These are phyloP conservation scores for Helianthus tuberosus DNA, from an alignment of 129 eudicot genomes.

Conservation along the genomic window DNA sequence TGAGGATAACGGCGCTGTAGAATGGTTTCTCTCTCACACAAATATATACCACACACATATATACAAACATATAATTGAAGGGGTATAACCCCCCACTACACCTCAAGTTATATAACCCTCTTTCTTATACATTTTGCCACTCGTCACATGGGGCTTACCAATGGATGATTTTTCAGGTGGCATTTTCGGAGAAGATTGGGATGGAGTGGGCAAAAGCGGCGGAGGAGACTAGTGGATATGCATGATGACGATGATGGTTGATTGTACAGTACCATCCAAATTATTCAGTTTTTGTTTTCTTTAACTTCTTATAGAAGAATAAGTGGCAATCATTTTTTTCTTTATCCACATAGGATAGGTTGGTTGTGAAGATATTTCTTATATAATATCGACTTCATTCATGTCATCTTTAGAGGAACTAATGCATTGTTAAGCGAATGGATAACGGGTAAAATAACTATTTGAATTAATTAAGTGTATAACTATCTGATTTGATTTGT, in stretches of 20 bases:
- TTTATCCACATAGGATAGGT: neutral
- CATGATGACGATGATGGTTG: constrained; percentile 39
- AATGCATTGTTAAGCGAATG: neutral
- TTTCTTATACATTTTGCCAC: too few species aligned
- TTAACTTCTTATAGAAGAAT: constrained; percentile 21
- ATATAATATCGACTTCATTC: neutral
- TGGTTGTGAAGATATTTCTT: constrained; percentile 6
- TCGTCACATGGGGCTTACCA: too few species aligned
- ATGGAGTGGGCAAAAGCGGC: constrained; percentile 75
- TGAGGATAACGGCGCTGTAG: too few species aligned
- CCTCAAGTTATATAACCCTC: too few species aligned
- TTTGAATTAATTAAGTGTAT: too few species aligned
- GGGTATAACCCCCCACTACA: too few species aligned
- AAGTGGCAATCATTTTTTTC: constrained; percentile 9
- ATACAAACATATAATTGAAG: too few species aligned
- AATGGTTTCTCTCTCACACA: too few species aligned
- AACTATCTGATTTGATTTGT: too few species aligned
- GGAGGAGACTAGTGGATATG: constrained; percentile 67
- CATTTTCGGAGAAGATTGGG: constrained; percentile 64
- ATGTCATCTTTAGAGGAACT: neutral
- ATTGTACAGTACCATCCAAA: constrained; percentile 17
- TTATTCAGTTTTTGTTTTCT: neutral
- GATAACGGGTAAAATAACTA: neutral
- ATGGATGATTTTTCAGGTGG: constrained; percentile 35
- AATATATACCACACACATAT: too few species aligned